These are phyloP conservation scores for Drechslera avenae DNA, from an alignment of 2,329 filamentous ascomycete genomes.

Conservation along the genomic window DNA sequence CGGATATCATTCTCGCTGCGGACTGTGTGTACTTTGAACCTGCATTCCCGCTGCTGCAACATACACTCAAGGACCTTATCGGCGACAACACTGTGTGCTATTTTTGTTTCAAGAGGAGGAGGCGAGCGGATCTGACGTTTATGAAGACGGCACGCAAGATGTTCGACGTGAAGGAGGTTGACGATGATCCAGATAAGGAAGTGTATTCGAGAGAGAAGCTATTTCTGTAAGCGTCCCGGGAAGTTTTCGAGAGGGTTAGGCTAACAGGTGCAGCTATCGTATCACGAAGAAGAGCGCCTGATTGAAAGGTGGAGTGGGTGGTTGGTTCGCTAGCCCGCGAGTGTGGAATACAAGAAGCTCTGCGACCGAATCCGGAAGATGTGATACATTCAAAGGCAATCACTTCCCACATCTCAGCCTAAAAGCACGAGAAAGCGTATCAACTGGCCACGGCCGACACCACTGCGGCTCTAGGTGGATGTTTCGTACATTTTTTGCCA, in stretches of 20 bases:
- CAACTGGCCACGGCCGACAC: too few species aligned
- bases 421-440: too few species aligned
- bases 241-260: not conserved
- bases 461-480: too few species aligned
- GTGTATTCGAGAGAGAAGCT: conserved; percentile 56
- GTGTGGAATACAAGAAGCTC: not conserved
- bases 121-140: conserved; percentile 67
- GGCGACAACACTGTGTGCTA: conserved; percentile 69
- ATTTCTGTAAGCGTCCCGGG: conserved; percentile 51
- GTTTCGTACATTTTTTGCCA: too few species aligned
- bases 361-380: too few species aligned
- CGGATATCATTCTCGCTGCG: conserved; percentile 79
- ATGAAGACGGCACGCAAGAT: conserved; percentile 57
- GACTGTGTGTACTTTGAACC: conserved; percentile 85
- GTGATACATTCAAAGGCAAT: too few species aligned
- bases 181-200: conserved; percentile 56
- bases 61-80: conserved; percentile 77
- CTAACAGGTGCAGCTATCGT: conserved; percentile 22
- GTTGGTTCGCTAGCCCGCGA: not conserved
- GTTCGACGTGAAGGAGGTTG: conserved; percentile 54
- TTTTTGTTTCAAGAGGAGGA: conserved; percentile 94
- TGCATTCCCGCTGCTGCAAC: conserved; percentile 83
- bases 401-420: too few species aligned
- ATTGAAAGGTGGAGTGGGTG: not conserved
- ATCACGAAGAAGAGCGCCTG: conserved; percentile 25